Conservation (phyloP, 208 protist genomes). For the Lotmaria passim region DNA sequence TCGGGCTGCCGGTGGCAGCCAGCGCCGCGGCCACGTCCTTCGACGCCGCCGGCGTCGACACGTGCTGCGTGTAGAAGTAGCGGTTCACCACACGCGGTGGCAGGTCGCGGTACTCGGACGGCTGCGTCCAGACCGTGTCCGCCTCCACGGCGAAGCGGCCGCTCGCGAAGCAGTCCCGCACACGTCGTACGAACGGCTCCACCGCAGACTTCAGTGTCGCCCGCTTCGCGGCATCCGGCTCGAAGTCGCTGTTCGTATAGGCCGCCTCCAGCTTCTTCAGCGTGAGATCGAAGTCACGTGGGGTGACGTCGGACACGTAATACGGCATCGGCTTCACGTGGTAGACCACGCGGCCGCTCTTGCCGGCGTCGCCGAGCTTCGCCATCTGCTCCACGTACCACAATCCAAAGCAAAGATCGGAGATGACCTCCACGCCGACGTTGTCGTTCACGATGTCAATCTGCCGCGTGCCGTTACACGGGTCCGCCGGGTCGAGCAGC, state of each 20-base stretch:
- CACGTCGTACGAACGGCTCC: slow-evolving; percentile 52
- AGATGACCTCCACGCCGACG: slow-evolving; percentile 83
- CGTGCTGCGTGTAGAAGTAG: slow-evolving; percentile 81
- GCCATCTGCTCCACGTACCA: slow-evolving; percentile 70
- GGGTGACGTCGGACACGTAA: slow-evolving; percentile 90
- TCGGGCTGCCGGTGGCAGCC: slow-evolving; percentile 7
- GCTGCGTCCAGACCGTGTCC: slow-evolving; percentile 85
- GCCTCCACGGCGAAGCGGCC: slow-evolving; percentile 62
- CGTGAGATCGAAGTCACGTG: slow-evolving; percentile 70
- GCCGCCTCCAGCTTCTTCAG: slow-evolving; percentile 48
- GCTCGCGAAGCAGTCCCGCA: slow-evolving; percentile 46
- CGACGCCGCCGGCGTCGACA: slow-evolving; percentile 25
- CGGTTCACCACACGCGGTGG: slow-evolving; percentile 79
- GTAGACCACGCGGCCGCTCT: slow-evolving; percentile 42
- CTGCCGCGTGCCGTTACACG: slow-evolving; percentile 20
- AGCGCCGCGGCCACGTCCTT: slow-evolving; percentile 10
- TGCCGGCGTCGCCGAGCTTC: slow-evolving; percentile 8
- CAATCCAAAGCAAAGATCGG: slow-evolving; percentile 75
- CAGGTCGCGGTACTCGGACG: slow-evolving; percentile 87
- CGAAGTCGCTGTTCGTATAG: slow-evolving; percentile 24
- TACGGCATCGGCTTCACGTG: slow-evolving; percentile 91
- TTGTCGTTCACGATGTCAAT: slow-evolving; percentile 92
- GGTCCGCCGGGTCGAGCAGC: slow-evolving; percentile 33
- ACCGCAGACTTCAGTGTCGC: slow-evolving; percentile 29
- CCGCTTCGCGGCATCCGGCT: slow-evolving; percentile 36